Conservation (phyloP, 2,329 filamentous ascomycete genomes). For the Hypoxylon sp. region DNA sequence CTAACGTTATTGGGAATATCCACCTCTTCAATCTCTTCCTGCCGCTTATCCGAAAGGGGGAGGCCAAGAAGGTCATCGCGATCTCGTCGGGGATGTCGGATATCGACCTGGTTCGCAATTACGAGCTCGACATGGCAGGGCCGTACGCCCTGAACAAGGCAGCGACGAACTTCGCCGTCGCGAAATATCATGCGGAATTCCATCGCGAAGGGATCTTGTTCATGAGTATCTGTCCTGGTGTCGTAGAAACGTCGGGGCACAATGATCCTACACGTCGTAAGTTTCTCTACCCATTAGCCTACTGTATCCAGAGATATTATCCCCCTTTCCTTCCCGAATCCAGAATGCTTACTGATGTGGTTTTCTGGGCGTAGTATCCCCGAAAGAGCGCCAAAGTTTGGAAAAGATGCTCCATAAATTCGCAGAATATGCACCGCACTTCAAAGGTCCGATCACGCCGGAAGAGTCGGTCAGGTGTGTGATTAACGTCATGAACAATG, state of each 20-base stretch:
- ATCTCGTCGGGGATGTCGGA: constrained; percentile 63
- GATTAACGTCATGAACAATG: constrained; percentile 42
- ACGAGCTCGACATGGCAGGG: constrained; percentile 13
- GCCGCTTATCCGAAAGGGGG: constrained; percentile 64
- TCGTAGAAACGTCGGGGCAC: constrained; percentile 55
- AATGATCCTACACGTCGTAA: constrained; percentile 1
- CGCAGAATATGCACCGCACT: constrained; percentile 44
- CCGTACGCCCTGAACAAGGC: constrained; percentile 56
- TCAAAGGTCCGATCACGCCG: constrained; percentile 41
- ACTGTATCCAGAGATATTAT: neutral
- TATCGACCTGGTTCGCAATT: constrained; percentile 59
- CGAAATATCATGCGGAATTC: constrained; percentile 66
- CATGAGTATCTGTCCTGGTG: constrained; percentile 63
- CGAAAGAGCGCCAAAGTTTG: neutral
- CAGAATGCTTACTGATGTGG: constrained; percentile 2
- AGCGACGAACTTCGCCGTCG: constrained; percentile 60
- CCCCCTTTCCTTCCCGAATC: neutral
- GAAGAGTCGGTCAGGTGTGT: constrained; percentile 44
- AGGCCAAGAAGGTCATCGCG: constrained; percentile 52
- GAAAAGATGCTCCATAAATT: constrained; percentile 33
- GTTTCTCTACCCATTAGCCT: neutral
- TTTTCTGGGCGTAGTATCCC: constrained; percentile 30
- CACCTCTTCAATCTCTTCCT: constrained; percentile 66
- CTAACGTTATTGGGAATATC: constrained; percentile 66
- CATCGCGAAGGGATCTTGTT: constrained; percentile 64